Base-by-base conservation (phyloP, 768 basidiomycete species). In the Boletus rubescentipes region DNA sequence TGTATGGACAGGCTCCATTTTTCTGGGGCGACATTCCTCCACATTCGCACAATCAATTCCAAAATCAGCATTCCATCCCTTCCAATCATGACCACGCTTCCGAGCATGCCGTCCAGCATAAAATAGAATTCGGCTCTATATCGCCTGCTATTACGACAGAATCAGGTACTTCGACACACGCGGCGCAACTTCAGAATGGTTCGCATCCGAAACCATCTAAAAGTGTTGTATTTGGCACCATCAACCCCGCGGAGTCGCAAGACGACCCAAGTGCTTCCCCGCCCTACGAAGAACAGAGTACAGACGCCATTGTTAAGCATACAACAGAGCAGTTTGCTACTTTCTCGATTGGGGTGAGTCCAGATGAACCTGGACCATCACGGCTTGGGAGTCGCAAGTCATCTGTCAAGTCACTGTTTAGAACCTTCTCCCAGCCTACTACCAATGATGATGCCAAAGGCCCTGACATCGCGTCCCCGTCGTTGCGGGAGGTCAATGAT, bases 221-320 rank as follows among this genome's bases (percentile, higher is more conserved):
- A 57, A 68, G 70, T 46, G 74, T 84, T 37, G 71, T 81, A 6
- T 84, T 84, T 61, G 83, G 83, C 8, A 82, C 77, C 49, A 80
- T 83, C 50, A 69, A 67, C 36, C 53, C 68, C 21, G 55, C 65
- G 3, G 74, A 67, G 0, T 54, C 67, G 12, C 54, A 49, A 12
- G 46, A 55, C 21, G 47, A 59, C 9, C 12, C 48, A 14, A 34
- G 4, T 14, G 3, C 20, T 29, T 15, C 46, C 1, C 30, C 41
- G 8, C 23, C 12, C 15, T 36, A 21, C 14, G 54, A 55, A 12
- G 61, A 59, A 31, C 53, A 43, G n/a, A 59, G n/a, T 14, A 32
- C 61, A 14, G 54, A 57, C 23, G 9, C 41, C 32, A 31, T 54
- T 0, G 42, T 66, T 21, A 62, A 55, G 16, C 68, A 64, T 34